Base-by-base conservation (phyloP, 2,329 filamentous ascomycete species). In the Ceratocystis variospora region DNA sequence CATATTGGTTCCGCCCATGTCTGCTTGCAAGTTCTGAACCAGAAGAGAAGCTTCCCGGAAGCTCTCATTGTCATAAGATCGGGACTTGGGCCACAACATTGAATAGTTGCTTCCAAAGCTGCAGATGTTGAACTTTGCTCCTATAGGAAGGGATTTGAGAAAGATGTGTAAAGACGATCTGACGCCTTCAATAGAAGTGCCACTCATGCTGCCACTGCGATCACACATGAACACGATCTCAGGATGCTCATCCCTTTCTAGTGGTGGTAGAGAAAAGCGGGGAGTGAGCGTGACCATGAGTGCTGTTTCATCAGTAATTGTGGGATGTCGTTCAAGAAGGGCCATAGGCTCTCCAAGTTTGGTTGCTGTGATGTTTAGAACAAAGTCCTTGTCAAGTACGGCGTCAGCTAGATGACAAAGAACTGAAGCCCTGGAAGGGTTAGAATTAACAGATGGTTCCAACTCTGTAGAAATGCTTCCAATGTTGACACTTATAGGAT, bases 151-250 rank as follows among this genome's bases (percentile, higher is more conserved):
- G 0, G 84, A 87, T 71, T 86, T 87, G 66, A 88, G 75, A 70
- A 88, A 88, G 25, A 88, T 76, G 4, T 80, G 78, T 25, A 88
- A 76, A 0, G 85, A 84, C 0, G 79, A 74, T 28, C 79, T 75
- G 2, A 86, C 77, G 41, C 83, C 79, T 0, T 70, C 69, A 1
- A 87, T 87, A 48, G 80, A 81, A 0, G 73, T 71, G 0, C 57
- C 44, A 0, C 53, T 31, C 86, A 88, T 88, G 67, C 85, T 88
- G 0, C 86, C 87, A 66, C 85, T 88, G 63, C 87, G 81, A 72
- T 91, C 88, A 66, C 85, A 87, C 3, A 91, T 76, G 70, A 91
- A 90, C 19, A 90, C 82, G 25, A 91, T 80, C 71, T 91, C 87
- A 2, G 79, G 77, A 65, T 73, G 74, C 0, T 79, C 72, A 15